phyloP scores from a whole-genome alignment of 73 alveolate species.

The Symbiodinium pilosum region DNA sequence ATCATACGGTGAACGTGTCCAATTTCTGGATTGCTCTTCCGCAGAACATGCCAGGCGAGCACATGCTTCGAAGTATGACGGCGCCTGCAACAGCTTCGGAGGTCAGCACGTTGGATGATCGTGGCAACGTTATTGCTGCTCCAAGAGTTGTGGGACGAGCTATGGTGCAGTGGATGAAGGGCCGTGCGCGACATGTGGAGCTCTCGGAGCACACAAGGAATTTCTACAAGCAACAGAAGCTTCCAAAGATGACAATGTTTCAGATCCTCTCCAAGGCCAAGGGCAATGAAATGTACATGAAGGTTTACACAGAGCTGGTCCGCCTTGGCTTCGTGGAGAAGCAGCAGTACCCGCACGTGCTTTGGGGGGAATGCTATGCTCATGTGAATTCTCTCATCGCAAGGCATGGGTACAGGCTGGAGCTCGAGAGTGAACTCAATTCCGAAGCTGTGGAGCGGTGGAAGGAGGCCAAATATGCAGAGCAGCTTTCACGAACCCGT shows the following conservation, averaged over 20 bases:
- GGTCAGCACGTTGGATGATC: slow-evolving; percentile 64
- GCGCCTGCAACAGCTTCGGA: slow-evolving; percentile 70
- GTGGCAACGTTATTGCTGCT: slow-evolving; percentile 60
- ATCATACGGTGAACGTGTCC: background rate
- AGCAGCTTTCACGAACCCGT: slow-evolving; percentile 73
- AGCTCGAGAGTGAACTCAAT: slow-evolving; percentile 75
- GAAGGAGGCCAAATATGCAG: slow-evolving; percentile 91
- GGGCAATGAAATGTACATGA: slow-evolving; percentile 93
- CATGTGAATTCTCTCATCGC: slow-evolving; percentile 65
- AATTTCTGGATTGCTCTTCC: background rate
- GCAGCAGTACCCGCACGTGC: slow-evolving; percentile 83
- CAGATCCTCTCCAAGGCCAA: slow-evolving; percentile 74
- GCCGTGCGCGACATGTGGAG: slow-evolving; percentile 31
- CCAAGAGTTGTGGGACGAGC: slow-evolving; percentile 87
- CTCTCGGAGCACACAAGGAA: background rate
- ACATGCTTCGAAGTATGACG: slow-evolving; percentile 75
- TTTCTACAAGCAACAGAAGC: slow-evolving; percentile 22
- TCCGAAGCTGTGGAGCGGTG: slow-evolving; percentile 89
- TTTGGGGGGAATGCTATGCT: slow-evolving; percentile 77
- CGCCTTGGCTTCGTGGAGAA: slow-evolving; percentile 85
- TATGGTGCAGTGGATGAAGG: slow-evolving; percentile 81
- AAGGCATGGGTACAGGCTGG: slow-evolving; percentile 73
- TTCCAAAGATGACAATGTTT: slow-evolving; percentile 82
- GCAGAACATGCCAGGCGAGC: slow-evolving; percentile 18
- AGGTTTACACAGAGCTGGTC: slow-evolving; percentile 55